Conservation (phyloP, 331 rosid genomes). For the Pyracantha coccinea region DNA sequence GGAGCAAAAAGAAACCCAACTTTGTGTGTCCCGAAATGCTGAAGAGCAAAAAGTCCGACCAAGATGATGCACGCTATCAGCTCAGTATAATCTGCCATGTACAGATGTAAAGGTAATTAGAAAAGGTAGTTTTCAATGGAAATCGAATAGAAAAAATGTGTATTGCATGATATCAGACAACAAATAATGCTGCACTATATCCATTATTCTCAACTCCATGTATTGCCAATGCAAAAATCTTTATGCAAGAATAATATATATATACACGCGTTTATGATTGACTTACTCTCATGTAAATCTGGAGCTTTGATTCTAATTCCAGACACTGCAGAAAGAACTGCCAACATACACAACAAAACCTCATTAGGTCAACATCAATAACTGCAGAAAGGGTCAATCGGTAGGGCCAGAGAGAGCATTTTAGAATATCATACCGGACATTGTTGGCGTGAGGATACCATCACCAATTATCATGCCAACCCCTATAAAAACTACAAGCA, state of each 20-base stretch:
- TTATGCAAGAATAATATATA: not conserved
- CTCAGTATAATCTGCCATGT: slow-evolving; percentile 22
- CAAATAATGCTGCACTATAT: not conserved
- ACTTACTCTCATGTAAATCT: slow-evolving; percentile 29
- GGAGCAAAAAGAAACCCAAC: slow-evolving; percentile 37
- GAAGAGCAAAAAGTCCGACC: slow-evolving; percentile 29
- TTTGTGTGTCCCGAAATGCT: slow-evolving; percentile 31
- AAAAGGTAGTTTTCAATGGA: not conserved
- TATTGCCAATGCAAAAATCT: not conserved
- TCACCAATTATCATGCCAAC: slow-evolving; percentile 30
- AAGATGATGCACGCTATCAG: slow-evolving; percentile 28
- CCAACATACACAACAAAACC: not conserved
- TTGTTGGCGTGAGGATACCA: slow-evolving; percentile 35
- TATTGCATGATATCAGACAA: not conserved
- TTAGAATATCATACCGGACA: slow-evolving; percentile 23
- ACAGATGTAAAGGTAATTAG: not conserved
- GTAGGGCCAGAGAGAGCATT: not conserved
- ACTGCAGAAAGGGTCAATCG: not conserved
- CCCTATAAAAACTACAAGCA: slow-evolving; percentile 26
- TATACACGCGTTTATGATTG: not conserved
- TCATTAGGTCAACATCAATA: not conserved
- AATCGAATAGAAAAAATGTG: not conserved
- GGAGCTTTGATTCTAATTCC: slow-evolving; percentile 20
- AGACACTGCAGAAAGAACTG: slow-evolving; percentile 35
- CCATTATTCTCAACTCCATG: not conserved